These are phyloP conservation scores for Euphrasia confusa DNA, from an alignment of 257 asterid species.

Conservation along the genomic window DNA sequence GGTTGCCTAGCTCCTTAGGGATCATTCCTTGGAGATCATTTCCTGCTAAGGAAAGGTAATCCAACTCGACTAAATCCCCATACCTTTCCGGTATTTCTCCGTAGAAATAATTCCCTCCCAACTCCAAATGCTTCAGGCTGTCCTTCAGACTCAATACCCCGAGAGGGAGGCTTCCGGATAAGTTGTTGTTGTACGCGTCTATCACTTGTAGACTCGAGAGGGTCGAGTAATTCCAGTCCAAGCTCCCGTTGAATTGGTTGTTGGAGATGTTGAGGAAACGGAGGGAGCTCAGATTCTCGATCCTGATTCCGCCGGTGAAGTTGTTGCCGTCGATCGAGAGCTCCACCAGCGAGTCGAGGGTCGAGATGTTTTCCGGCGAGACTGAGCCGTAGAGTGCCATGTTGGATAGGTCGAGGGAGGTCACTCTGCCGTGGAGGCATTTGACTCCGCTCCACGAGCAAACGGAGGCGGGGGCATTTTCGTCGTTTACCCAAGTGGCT, in stretches of 20 bases:
- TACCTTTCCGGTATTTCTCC: conserved; percentile 62
- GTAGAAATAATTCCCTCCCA: conserved; percentile 76
- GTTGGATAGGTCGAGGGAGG: conserved; percentile 57
- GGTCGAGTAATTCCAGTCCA: conserved; percentile 76
- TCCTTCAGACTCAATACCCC: conserved; percentile 45
- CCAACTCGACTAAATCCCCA: conserved; percentile 51
- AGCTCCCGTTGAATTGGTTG: conserved; percentile 54
- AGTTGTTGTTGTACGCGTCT: conserved; percentile 81
- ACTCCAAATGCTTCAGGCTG: conserved; percentile 62
- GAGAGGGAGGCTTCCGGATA: conserved; percentile 63
- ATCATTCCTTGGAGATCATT: conserved; percentile 71
- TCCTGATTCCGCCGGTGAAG: conserved; percentile 81
- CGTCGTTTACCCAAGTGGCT: conserved; percentile 37
- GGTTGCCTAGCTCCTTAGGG: conserved; percentile 71
- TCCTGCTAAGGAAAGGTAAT: conserved; percentile 75
- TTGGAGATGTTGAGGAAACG: conserved; percentile 65
- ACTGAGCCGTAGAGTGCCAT: conserved; percentile 74
- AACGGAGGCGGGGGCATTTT: conserved; percentile 42
- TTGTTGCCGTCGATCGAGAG: conserved; percentile 84
- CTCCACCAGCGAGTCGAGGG: conserved; percentile 53
- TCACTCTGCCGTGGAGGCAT: conserved; percentile 55
- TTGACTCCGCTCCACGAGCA: conserved; percentile 77
- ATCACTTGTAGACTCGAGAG: conserved; percentile 53
- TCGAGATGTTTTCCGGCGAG: conserved; percentile 49
- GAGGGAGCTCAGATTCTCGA: conserved; percentile 57